phyloP scores from a whole-genome alignment of 371 early-diverging fungal genomes.

The Mucor lusitanicus region DNA sequence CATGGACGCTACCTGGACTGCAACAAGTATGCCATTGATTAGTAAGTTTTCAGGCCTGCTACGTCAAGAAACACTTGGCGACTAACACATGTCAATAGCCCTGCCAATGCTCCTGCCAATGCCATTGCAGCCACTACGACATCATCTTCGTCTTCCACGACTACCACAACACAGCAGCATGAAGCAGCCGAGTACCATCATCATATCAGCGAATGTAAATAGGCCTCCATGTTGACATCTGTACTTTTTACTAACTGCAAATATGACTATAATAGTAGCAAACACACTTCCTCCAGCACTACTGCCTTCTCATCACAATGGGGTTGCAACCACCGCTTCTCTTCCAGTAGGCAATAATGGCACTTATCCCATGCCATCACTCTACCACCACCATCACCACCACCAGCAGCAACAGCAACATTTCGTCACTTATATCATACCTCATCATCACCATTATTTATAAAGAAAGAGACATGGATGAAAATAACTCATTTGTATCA shows the following conservation, averaged over 20 bases:
- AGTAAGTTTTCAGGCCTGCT: not conserved
- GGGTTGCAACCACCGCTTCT: not conserved
- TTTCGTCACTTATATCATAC: slow-evolving; percentile 5
- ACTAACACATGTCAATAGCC: not conserved
- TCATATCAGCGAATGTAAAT: not conserved
- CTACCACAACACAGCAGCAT: not conserved
- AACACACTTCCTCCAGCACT: not conserved
- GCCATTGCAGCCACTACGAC: not conserved
- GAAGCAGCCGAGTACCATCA: not conserved
- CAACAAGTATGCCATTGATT: not conserved
- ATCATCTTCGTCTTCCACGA: not conserved
- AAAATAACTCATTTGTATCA: slow-evolving; percentile 30
- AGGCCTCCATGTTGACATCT: too few relatives aligned
- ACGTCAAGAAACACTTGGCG: not conserved
- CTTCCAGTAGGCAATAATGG: not conserved
- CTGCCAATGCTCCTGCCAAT: not conserved
- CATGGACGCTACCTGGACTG: not conserved
- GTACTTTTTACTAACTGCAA: not conserved
- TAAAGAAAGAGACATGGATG: not conserved
- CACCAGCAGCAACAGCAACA: not conserved
- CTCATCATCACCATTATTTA: slow-evolving; percentile 1
- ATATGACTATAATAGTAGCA: not conserved
- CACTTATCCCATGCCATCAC: not conserved
- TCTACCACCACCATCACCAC: not conserved
- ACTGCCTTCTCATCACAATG: not conserved